Conservation (phyloP, 495 filamentous ascomycete species). For the Neurospora pannonica region DNA sequence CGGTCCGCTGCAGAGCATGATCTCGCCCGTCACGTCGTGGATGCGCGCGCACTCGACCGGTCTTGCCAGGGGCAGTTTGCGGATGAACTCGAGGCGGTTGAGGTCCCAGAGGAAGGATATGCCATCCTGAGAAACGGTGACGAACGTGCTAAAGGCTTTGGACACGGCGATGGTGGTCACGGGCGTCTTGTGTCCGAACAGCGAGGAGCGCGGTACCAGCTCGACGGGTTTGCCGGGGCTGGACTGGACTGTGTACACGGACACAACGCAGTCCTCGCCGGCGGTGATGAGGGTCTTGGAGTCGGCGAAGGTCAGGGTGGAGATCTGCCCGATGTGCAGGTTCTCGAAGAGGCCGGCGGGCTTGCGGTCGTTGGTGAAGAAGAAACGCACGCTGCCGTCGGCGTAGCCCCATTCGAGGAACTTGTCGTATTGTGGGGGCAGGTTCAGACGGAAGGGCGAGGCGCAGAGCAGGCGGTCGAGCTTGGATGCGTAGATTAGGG, state of each 20-base stretch:
- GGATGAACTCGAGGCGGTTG: conserved; percentile 77
- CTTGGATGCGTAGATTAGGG: conserved; percentile 67
- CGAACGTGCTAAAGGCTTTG: conserved; percentile 74
- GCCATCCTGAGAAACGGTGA: conserved; percentile 73
- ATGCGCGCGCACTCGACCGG: conserved; percentile 65
- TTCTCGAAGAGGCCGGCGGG: conserved; percentile 82
- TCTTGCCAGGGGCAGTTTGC: conserved; percentile 50
- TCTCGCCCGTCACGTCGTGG: conserved; percentile 81
- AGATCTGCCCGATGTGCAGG: conserved; percentile 79
- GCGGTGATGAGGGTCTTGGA: conserved; percentile 83
- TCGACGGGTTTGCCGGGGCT: conserved; percentile 57
- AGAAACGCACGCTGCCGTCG: conserved; percentile 87
- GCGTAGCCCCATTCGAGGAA: conserved; percentile 95
- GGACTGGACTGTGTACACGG: conserved; percentile 61
- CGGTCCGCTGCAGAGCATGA: conserved; percentile 70
- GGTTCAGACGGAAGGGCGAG: conserved; percentile 72
- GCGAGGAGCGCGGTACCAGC: conserved; percentile 63
- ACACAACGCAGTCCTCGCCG: conserved; percentile 83
- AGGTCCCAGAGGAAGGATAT: conserved; percentile 87
- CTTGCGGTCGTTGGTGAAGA: conserved; percentile 50
- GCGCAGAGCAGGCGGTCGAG: conserved; percentile 77
- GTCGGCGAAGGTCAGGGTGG: conserved; percentile 73
- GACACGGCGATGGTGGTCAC: conserved; percentile 76
- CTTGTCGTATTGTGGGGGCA: conserved; percentile 79
- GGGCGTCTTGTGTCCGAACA: conserved; percentile 82